These are phyloP conservation scores for Cryptococcus sp. DNA, from an alignment of 1,284 basidiomycete species.

Conservation along the genomic window DNA sequence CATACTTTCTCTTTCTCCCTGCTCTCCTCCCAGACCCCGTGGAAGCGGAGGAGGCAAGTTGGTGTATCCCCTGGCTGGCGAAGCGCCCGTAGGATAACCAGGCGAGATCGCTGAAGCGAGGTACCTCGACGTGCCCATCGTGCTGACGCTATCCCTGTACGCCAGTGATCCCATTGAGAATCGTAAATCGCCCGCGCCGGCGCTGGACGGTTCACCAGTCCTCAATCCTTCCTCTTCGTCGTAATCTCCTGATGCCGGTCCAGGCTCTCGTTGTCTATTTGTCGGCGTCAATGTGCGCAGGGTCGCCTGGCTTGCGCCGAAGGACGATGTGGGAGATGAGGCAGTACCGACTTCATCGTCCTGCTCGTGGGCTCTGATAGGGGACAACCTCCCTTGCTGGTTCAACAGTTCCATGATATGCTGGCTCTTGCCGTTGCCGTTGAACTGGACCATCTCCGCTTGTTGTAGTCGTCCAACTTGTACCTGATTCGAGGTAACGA, in stretches of 20 bases:
- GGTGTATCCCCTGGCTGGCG: background rate
- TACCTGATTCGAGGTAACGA: slow-evolving; percentile 52
- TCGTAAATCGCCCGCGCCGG: slow-evolving; percentile 39
- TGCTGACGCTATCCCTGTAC: slow-evolving; percentile 39
- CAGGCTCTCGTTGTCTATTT: slow-evolving; percentile 6
- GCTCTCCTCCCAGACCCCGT: background rate
- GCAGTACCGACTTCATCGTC: background rate
- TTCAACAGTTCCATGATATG: slow-evolving; percentile 13
- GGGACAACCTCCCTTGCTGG: background rate
- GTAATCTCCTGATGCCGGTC: slow-evolving; percentile 14
- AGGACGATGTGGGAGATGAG: background rate
- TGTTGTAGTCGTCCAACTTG: slow-evolving; percentile 51
- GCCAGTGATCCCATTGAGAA: slow-evolving; percentile 54
- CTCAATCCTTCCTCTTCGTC: slow-evolving; percentile 25
- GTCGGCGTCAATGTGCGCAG: slow-evolving; percentile 24
- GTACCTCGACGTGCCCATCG: slow-evolving; percentile 41
- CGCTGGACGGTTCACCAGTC: slow-evolving; percentile 19
- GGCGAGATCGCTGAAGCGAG: slow-evolving; percentile 22
- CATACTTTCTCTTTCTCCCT: slow-evolving; percentile 22
- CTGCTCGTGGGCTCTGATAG: slow-evolving; percentile 7
- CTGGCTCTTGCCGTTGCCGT: slow-evolving; percentile 3
- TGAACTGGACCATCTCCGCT: slow-evolving; percentile 51
- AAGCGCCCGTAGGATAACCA: slow-evolving; percentile 1
- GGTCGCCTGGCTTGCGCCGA: slow-evolving; percentile 6
- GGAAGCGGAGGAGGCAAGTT: background rate